Conservation (phyloP, 345 rosid genomes). For the Zanthoxylum bungeanum region DNA sequence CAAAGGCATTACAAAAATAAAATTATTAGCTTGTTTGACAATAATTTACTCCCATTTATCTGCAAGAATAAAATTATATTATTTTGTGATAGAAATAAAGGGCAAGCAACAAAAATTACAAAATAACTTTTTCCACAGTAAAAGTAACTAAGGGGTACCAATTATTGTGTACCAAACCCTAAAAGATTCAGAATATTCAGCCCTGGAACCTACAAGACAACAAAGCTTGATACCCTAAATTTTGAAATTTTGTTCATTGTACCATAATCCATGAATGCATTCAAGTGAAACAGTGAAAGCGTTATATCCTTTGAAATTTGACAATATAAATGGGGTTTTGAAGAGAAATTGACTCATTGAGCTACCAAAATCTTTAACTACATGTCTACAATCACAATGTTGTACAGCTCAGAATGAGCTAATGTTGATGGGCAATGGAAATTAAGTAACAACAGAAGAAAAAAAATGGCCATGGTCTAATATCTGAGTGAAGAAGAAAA, state of each 20-base stretch:
- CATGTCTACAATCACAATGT: background rate
- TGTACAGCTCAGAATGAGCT: conserved; percentile 3
- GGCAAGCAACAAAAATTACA: no score
- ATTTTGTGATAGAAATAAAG: background rate
- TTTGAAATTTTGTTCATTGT: background rate
- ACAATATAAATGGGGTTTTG: background rate
- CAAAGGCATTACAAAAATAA: background rate
- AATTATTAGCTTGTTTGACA: background rate
- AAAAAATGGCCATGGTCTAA: conserved; percentile 14
- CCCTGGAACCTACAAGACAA: background rate
- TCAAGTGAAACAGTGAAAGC: background rate
- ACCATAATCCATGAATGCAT: background rate
- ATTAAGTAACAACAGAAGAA: background rate
- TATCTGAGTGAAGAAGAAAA: background rate
- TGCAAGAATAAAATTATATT: background rate
- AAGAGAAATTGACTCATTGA: background rate
- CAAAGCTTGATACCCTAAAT: no score
- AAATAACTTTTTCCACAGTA: background rate
- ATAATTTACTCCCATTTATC: background rate
- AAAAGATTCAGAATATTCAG: background rate
- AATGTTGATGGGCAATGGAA: background rate
- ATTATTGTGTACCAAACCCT: background rate
- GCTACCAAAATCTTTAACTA: background rate
- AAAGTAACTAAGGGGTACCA: background rate
- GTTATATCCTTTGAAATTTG: background rate